Base-by-base conservation (phyloP, 106 monocot species). In the Dendrobium catenatum region DNA sequence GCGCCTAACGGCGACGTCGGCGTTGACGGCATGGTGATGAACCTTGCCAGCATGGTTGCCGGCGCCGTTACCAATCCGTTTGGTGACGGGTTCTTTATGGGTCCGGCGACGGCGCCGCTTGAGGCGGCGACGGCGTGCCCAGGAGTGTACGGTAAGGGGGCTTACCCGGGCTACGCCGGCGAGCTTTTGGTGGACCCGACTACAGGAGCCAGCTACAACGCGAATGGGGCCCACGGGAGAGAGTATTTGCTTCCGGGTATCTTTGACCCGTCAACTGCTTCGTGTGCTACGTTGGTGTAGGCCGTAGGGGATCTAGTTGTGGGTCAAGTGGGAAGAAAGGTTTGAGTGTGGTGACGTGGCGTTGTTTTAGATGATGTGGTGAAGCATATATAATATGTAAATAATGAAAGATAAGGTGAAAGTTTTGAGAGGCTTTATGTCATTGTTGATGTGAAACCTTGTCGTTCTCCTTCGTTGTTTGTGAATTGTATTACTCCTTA, bases 61-160 rank as follows among this genome's bases (percentile, higher is more conserved):
- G 90, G 85, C 2, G 49, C 87, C 20, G 83, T 85, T 16, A 90
- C 90, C 19, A 90, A 90, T 43, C 89, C 89, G 2, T 85, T 77
- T 48, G 89, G 89, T 2, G 51, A 79, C 59, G 89, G 89, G 8
- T 90, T 51, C 78, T 91, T 81, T 29, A 87, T 87, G 84, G 89
- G 89, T 2, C 83, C 83, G 17, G 46, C 76, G 67, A 24, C 24
- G 54, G 89, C 89, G 54, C 89, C 87, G 66, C 58, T 88, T 2
- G 90, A 90, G 84, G 90, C 90, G 10, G 87, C 81, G 51, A 80
- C 87, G 68, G 90, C 90, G 7, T 90, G 89, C 76, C 77, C 85
- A 9, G 87, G 89, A 17, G 26, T 81, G 9, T 90, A 83, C 40
- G 89, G 85, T 7, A 80, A 42, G 40, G 89, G 89, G 33, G 83